Percentiles rank a stretch among this genome's conserved stretches.
phyloP scores from a whole-genome alignment of 257 asterid species.

The Voacanga thouarsii region DNA sequence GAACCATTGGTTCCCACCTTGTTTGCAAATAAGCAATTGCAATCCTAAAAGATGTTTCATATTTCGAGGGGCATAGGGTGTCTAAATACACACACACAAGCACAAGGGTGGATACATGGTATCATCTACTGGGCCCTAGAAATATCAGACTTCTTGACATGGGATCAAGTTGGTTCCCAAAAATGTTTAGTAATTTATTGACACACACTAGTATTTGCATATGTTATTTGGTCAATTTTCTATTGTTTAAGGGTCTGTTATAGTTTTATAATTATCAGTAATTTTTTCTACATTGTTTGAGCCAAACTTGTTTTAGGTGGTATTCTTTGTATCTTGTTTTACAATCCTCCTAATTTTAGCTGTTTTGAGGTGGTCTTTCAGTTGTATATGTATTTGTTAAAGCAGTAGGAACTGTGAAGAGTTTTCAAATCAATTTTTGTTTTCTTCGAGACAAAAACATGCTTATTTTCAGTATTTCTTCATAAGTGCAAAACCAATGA shows the following conservation, averaged over 20 bases:
- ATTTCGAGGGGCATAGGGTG: neutral
- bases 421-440: neutral
- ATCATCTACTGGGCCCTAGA: neutral
- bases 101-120: neutral
- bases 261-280: neutral
- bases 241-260: neutral
- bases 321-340: neutral
- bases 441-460: neutral
- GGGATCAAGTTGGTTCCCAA: neutral
- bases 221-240: neutral
- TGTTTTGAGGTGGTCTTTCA: neutral
- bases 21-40: neutral
- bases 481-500: no score
- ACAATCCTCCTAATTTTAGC: neutral
- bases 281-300: neutral
- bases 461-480: no score
- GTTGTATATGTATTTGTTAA: no score
- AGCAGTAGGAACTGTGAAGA: no score
- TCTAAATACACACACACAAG: neutral
- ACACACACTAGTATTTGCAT: neutral
- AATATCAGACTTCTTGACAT: neutral
- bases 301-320: neutral
- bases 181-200: neutral
- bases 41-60: neutral
- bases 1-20: neutral